Conservation (phyloP, 768 basidiomycete species). For the Trametes villosa region DNA sequence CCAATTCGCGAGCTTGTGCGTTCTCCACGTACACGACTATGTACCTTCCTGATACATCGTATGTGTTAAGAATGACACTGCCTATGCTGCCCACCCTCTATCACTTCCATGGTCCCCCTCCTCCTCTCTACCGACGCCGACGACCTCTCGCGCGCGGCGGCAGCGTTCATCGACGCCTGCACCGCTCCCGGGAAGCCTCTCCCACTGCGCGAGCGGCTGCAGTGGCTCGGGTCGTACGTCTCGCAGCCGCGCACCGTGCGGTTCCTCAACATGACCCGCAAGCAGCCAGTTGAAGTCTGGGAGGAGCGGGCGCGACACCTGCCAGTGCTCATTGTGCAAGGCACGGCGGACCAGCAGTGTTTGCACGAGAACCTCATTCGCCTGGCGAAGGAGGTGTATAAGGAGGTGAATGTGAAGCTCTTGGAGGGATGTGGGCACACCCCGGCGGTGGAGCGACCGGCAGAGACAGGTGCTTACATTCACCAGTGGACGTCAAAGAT, state of each 20-base stretch:
- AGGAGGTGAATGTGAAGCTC: constrained; percentile 21
- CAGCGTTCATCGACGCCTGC: constrained; percentile 26
- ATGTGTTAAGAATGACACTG: too few species aligned
- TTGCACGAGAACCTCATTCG: constrained; percentile 8
- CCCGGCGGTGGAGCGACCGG: constrained; percentile 20
- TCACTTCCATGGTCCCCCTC: neutral
- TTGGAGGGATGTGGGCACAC: constrained; percentile 25
- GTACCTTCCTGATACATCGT: too few species aligned
- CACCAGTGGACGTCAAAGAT: constrained; percentile 20
- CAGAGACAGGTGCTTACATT: constrained; percentile 13
- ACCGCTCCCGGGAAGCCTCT: too few species aligned
- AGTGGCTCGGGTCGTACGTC: too few species aligned
- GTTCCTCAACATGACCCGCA: too few species aligned
- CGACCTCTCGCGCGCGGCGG: constrained; percentile 13
- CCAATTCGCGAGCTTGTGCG: too few species aligned
- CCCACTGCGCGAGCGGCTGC: too few species aligned
- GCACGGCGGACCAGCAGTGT: constrained; percentile 23
- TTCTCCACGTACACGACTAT: too few species aligned
- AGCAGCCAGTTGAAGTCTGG: too few species aligned
- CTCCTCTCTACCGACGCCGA: constrained; percentile 3
- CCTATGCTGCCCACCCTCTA: neutral
- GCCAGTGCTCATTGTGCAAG: constrained; percentile 29
- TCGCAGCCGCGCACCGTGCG: too few species aligned
- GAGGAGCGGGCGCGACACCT: constrained; percentile 16
- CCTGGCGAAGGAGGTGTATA: constrained; percentile 9